Conservation (phyloP, 139 green algal genomes). For the Volvox africanus region DNA sequence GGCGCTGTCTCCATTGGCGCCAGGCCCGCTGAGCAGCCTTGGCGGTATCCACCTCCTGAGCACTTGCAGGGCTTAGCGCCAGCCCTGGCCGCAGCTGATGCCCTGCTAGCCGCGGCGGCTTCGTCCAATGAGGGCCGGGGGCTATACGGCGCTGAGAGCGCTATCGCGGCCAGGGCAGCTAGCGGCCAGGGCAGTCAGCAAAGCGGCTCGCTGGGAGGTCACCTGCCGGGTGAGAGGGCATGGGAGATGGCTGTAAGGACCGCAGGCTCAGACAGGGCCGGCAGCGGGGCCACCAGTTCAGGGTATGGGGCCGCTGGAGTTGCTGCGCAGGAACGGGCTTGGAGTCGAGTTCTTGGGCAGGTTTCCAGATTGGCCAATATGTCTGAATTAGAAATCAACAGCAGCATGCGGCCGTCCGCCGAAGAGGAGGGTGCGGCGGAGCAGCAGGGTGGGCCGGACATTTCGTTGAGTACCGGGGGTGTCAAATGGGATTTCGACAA, state of each 20-base stretch:
- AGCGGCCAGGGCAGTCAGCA: neutral
- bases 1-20: too few relatives aligned
- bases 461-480: neutral
- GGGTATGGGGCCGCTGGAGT: neutral
- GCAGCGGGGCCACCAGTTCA: neutral
- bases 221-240: neutral
- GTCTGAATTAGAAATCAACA: neutral
- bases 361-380: neutral
- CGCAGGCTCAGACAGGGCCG: neutral
- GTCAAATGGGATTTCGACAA: slow-evolving; percentile 20
- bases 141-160: neutral
- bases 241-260: neutral
- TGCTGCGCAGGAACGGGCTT: neutral
- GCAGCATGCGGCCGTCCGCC: neutral
- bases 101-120: neutral
- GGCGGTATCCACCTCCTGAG: neutral
- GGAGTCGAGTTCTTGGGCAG: neutral
- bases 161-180: neutral
- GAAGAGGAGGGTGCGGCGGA: neutral
- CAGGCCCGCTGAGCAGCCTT: neutral
- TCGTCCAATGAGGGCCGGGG: neutral
- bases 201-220: neutral
- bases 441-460: neutral
- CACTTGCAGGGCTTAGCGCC: neutral
- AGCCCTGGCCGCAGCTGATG: neutral